Conservation (phyloP, 352 stramenopile genomes). For the Globisporangium recalcitrans region DNA sequence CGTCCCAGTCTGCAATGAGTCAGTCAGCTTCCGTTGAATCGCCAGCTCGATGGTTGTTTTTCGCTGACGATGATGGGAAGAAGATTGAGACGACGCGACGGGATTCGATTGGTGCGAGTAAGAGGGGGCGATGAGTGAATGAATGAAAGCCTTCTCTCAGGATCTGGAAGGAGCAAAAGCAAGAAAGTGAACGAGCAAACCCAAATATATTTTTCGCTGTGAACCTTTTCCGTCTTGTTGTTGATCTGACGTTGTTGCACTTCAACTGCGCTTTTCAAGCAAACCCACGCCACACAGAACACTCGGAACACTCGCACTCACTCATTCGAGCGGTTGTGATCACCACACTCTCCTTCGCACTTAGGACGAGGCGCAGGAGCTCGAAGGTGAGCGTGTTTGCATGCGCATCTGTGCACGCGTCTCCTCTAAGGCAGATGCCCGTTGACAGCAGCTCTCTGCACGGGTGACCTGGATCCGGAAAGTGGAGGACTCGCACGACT, state of each 20-base stretch:
- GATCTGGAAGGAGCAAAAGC: neutral
- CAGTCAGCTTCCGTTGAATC: conserved; percentile 9
- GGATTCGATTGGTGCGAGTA: too few species aligned
- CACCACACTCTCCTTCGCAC: too few species aligned
- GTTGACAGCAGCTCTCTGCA: too few species aligned
- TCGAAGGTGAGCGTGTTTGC: too few species aligned
- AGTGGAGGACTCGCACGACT: too few species aligned
- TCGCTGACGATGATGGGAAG: conserved; percentile 2
- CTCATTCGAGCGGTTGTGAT: too few species aligned
- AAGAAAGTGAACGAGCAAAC: neutral
- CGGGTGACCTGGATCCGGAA: too few species aligned
- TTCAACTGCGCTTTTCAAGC: neutral
- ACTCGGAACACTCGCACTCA: too few species aligned
- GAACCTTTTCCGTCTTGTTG: neutral
- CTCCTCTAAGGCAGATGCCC: too few species aligned
- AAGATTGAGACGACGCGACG: neutral
- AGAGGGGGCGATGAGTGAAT: conserved; percentile 1
- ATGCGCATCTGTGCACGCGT: too few species aligned
- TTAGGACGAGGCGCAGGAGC: too few species aligned
- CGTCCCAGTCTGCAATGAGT: neutral
- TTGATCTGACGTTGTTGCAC: neutral
- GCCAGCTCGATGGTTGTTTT: neutral
- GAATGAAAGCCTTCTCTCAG: conserved; percentile 1
- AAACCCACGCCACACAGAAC: too few species aligned
- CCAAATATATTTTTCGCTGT: conserved; percentile 11